Evolutionary conservation across 768 basidiomycete genomes (phyloP).

Genomic region (Leccinellum albellum): DNA sequence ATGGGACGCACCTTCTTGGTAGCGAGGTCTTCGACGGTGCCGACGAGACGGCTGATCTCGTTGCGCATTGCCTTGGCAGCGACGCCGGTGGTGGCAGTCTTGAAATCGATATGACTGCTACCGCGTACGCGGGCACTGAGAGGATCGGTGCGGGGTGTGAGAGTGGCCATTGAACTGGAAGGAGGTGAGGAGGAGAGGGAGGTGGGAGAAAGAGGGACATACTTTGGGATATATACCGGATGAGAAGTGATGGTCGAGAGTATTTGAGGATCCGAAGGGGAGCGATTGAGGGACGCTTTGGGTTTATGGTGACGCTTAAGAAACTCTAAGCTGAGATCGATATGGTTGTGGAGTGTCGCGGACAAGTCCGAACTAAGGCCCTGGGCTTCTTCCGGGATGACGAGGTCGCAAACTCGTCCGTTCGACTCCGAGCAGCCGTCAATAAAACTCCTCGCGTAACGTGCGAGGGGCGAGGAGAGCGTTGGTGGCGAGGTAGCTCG

Average conservation of each 20-base stretch:
- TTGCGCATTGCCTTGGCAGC: conserved; percentile 97
- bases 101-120: conserved; percentile 87
- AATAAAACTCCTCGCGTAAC: conserved; percentile 4
- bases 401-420: conserved; percentile 25
- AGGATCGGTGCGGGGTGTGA: conserved; percentile 62
- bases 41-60: conserved; percentile 92
- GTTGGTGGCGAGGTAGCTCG: conserved; percentile 7
- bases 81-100: conserved; percentile 93
- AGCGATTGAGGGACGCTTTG: conserved; percentile 41
- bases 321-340: conserved; percentile 37
- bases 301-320: conserved; percentile 66
- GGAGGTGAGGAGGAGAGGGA: conserved; percentile 8
- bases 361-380: conserved; percentile 32
- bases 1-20: conserved; percentile 68
- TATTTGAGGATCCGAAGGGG: conserved; percentile 47
- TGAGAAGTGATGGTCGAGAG: conserved; percentile 64
- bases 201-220: conserved; percentile 5
- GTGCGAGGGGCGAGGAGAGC: conserved; percentile 24
- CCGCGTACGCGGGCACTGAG: conserved; percentile 72
- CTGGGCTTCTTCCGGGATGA: conserved; percentile 28
- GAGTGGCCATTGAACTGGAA: conserved; percentile 49
- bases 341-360: conserved; percentile 29
- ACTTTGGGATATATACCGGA: conserved; percentile 54
- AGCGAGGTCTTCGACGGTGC: conserved; percentile 71
- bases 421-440: conserved; percentile 9